Evolutionary conservation across 164 flowering plant species (phyloP), one percentile per base, ranked within the genome.

Genomic region (Aristolochia fimbriata): DNA sequence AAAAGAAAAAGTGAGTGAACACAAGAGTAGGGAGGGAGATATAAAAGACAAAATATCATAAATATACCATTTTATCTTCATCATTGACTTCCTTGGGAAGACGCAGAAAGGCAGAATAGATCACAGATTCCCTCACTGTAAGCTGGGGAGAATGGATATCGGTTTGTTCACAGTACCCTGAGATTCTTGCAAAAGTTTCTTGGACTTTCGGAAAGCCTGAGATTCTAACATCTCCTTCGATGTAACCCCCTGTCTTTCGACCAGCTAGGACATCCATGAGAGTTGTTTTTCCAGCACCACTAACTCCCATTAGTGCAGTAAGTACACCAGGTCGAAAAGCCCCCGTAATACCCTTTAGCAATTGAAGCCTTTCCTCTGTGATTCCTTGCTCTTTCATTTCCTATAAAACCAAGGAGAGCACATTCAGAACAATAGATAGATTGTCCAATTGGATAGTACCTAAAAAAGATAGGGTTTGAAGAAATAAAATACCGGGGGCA

Each of bases 101-200:
- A 51, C 99, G 80, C 21, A 91, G 96, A 72, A 91, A 94, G 19
- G 96, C 97, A 12, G 96, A 94, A 71, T 80, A 94, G 31, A 91
- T 83, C 74, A 94, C 71, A 25, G 99, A 94, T 74, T 94, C 99
- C 25, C 48, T 51, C 31, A 75, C 58, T 15, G 78, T 75, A 53
- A 75, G 69, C 48, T 75, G 78, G 4, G 78, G 78, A 0, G 78
- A 75, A 58, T 75, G 78, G 69, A 72, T 72, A 47, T 75, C 78
- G 60, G 48, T 72, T 31, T 75, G 76, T 59, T 75, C 78, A 58
- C 78, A 75, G 50, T 75, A 75, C 41, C 78, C 78, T 0, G 99
- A 87, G 51, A 94, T 83, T 78, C 99, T 85, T 3, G 99, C 99
- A 74, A 94, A 94, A 1, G 97, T 94, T 57, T 87, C 96, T 76